Conservation (phyloP, 78 protist species). For the Mastigamoeba balamuthi region DNA sequence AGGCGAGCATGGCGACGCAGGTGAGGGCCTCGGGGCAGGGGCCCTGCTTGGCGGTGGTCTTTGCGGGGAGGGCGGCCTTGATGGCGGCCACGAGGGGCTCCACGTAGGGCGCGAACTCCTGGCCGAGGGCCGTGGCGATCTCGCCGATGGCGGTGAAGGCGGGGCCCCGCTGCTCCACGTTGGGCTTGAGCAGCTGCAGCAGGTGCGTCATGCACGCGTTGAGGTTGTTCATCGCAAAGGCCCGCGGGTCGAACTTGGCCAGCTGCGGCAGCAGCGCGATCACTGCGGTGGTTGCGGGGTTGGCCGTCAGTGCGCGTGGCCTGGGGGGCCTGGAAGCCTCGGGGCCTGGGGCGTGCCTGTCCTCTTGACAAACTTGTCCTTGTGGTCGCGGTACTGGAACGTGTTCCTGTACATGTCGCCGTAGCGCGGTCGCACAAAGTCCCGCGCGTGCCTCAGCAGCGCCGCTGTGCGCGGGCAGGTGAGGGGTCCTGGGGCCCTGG, state of each 20-base stretch:
- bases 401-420: not conserved
- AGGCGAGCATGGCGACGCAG: slow-evolving; percentile 42
- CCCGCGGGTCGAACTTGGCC: slow-evolving; percentile 35
- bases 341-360: slow-evolving; percentile 1
- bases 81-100: slow-evolving; percentile 11
- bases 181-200: not conserved
- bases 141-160: slow-evolving; percentile 38
- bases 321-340: not conserved
- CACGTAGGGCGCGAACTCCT: slow-evolving; percentile 15
- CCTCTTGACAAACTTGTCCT: slow-evolving; percentile 33
- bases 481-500: too few species aligned
- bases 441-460: not conserved
- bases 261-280: slow-evolving; percentile 26
- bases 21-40: slow-evolving; percentile 53
- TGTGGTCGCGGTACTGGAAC: slow-evolving; percentile 11
- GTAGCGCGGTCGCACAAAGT: not conserved
- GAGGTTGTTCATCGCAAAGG: slow-evolving; percentile 17
- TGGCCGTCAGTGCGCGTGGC: too few species aligned
- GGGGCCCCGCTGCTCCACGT: not conserved
- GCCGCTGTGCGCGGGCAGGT: not conserved
- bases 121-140: slow-evolving; percentile 40
- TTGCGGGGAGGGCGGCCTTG: not conserved
- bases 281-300: not conserved
- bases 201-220: slow-evolving; percentile 28
- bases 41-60: slow-evolving; percentile 27